These are phyloP conservation scores for Ustilago xerochloae DNA, from an alignment of 1,284 basidiomycete species.

Conservation along the genomic window DNA sequence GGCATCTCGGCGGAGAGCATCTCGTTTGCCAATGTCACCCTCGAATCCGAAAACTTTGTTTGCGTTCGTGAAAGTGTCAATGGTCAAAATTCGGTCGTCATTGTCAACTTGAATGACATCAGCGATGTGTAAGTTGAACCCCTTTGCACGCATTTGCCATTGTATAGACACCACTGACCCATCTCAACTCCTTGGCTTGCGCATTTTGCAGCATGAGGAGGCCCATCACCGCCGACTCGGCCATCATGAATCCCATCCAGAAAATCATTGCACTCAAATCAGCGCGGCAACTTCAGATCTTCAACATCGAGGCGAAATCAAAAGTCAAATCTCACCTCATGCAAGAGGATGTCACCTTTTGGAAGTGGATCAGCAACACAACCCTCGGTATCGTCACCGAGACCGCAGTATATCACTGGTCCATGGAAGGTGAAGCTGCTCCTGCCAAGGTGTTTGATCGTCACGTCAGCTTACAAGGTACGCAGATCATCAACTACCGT, in stretches of 20 bases:
- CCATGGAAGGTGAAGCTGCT: conserved; percentile 77
- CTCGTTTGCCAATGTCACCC: conserved; percentile 93
- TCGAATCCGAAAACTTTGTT: conserved; percentile 97
- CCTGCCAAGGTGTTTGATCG: conserved; percentile 96
- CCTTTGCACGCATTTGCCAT: neutral
- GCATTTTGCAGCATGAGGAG: conserved; percentile 75
- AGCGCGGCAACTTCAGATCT: conserved; percentile 88
- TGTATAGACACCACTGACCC: neutral
- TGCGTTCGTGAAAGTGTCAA: conserved; percentile 79
- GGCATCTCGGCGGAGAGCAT: conserved; percentile 96
- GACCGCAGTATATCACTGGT: conserved; percentile 93
- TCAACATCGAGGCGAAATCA: conserved; percentile 94
- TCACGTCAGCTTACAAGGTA: conserved; percentile 89
- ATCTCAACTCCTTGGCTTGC: neutral
- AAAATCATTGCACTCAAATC: conserved; percentile 95
- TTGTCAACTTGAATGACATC: conserved; percentile 66
- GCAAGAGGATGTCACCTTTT: conserved; percentile 95
- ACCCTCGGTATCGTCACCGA: conserved; percentile 97
- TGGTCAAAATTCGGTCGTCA: conserved; percentile 63
- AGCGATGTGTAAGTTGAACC: conserved; percentile 59
- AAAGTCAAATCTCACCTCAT: conserved; percentile 95
- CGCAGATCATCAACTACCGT: conserved; percentile 99
- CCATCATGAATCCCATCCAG: conserved; percentile 97
- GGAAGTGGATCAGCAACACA: conserved; percentile 95
- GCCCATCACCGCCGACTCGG: conserved; percentile 96